Evolutionary conservation across 176 grass and related monocot species (phyloP).

Genomic region (Coix lacrymajobi): DNA sequence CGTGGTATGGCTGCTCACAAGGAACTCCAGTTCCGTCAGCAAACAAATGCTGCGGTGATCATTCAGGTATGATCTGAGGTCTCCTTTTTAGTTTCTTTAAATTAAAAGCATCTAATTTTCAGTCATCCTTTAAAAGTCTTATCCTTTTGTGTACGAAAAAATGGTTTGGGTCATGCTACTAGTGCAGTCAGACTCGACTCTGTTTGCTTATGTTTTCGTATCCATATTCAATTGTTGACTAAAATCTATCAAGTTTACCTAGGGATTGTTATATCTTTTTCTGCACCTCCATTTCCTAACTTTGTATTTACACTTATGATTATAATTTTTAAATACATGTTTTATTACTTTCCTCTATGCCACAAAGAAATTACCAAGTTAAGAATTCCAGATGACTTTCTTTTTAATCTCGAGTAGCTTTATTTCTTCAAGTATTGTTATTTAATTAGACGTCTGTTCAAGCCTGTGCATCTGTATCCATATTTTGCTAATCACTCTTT

Average conservation of each 20-base stretch:
- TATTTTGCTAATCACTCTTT: constrained; percentile 12
- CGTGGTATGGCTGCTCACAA: constrained; percentile 79
- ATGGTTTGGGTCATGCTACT: constrained; percentile 1
- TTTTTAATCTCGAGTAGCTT: not conserved
- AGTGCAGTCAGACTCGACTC: not conserved
- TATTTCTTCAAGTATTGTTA: constrained; percentile 16
- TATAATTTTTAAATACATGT: not conserved
- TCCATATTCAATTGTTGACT: not conserved
- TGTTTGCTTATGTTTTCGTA: not conserved
- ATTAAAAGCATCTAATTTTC: not conserved
- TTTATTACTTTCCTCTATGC: not conserved
- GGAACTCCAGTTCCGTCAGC: constrained; percentile 54
- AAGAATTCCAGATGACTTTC: not conserved
- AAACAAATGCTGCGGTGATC: constrained; percentile 67
- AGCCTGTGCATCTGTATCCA: not conserved
- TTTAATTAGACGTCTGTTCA: not conserved
- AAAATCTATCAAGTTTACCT: not conserved
- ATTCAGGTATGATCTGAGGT: constrained; percentile 62
- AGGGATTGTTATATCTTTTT: not conserved
- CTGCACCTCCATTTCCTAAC: not conserved
- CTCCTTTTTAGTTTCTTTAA: not conserved
- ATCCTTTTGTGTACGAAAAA: not conserved
- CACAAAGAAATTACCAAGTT: not conserved
- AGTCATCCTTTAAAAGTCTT: not conserved
- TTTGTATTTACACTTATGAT: not conserved